Base-by-base conservation (phyloP, 768 basidiomycete genomes). In the Amanita molliuscula region DNA sequence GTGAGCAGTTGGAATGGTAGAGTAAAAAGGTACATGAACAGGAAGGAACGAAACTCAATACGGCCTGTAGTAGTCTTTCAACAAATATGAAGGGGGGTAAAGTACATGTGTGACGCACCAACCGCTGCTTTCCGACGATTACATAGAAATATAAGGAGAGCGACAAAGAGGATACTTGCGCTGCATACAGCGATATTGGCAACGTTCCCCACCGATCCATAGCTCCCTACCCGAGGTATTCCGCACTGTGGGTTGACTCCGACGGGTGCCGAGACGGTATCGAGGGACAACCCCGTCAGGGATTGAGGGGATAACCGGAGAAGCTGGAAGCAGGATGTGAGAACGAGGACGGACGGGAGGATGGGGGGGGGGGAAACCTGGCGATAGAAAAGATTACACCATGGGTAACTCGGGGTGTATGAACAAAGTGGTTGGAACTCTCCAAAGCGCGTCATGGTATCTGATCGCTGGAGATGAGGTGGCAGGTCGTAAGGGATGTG, bases 331-430 rank as follows among this genome's bases (percentile, higher is more conserved):
- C 20, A 35, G 29, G 38, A 28, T 16, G 11, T 31, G 29, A 47
- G 36, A 46, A 29, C 9, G 35, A 50, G 11, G 35, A 42, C 31
- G 35, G 59, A 21, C 51, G 52, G 21, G 26, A n/a, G n/a, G n/a
- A n/a, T n/a, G 31, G 21, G 46, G 49, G 59, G 18, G 8, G 20
- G 45, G 25, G 69, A 56, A 18, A 91, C 82, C 73, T 95, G 91
- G 53, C 78, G 78, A 68, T 92, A 92, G 70, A 95, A 94, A 57
- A 96, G 82, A 62, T 96, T 96, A 69, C 94, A 97, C 80, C 89
- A 88, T 0, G 93, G 79, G 61, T 95, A 86, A 41, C 84, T 87
- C 1, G 89, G 88, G 7, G 77, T 76, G 37, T 77, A 65, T 36
- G 71, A 67, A 64, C 90, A 91, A 46, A 87, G 69, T 16, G 77